Evolutionary conservation across 345 rosid genomes (phyloP).

Genomic region (Gynandropsis gynandra): DNA sequence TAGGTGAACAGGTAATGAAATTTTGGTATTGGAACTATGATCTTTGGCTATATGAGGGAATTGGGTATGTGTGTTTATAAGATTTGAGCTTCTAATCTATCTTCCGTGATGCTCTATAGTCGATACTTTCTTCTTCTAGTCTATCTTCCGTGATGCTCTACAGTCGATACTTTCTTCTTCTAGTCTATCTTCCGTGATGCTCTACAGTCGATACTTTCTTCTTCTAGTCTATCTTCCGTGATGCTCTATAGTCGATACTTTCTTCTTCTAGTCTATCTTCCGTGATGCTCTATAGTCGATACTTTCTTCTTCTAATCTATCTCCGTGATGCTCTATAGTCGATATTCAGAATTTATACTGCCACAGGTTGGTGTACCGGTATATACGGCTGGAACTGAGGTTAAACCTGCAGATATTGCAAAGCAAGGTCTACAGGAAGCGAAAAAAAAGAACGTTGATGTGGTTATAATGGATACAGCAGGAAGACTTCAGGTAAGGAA

Average conservation of each 20-base stretch:
- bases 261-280: too few species aligned
- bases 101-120: background rate
- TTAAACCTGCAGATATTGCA: constrained; percentile 85
- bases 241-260: constrained; percentile 6
- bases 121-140: too few species aligned
- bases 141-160: too few species aligned
- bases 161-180: constrained; percentile 12
- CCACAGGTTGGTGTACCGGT: constrained; percentile 89
- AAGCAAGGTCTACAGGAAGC: constrained; percentile 84
- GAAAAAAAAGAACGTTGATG: constrained; percentile 70
- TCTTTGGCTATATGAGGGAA: too few species aligned
- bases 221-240: too few species aligned
- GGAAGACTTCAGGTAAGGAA: constrained; percentile 88
- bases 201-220: background rate
- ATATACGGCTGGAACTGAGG: constrained; percentile 77
- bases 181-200: too few species aligned
- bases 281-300: background rate
- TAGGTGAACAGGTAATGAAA: constrained; percentile 75
- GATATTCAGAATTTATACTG: constrained; percentile 20
- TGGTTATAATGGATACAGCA: constrained; percentile 90
- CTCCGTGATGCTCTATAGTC: background rate
- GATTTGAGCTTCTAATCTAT: too few species aligned
- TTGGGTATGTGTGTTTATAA: too few species aligned
- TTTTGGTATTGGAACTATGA: constrained; percentile 15
- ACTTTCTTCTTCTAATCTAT: background rate